A percentile compares a stretch with the other conserved stretches of the same genome.
Conservation (phyloP, 2,329 filamentous ascomycete genomes). For the Fusarium concolor region DNA sequence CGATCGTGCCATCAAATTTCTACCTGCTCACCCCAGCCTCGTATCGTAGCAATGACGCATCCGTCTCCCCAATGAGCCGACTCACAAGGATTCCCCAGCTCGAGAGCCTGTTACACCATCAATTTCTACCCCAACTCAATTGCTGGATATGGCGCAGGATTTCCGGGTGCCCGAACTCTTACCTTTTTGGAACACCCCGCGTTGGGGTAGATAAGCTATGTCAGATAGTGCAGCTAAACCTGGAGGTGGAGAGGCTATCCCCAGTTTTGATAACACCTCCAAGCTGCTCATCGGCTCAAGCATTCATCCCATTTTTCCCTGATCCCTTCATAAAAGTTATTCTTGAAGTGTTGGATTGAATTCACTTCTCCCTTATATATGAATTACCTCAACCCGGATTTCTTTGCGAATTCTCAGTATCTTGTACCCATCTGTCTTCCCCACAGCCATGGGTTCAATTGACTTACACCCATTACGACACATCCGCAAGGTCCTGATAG, state of each 20-base stretch:
- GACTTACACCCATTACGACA: conserved; percentile 4
- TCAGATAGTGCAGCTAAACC: neutral
- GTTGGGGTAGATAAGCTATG: conserved; percentile 9
- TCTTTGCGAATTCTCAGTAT: neutral
- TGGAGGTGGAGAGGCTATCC: conserved; percentile 2
- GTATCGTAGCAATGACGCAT: neutral
- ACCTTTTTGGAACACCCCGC: conserved; percentile 1
- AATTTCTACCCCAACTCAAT: neutral
- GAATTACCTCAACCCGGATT: neutral
- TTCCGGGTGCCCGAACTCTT: neutral
- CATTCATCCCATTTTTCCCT: neutral
- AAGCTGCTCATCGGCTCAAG: neutral
- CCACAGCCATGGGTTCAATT: neutral
- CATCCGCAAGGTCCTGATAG: neutral
- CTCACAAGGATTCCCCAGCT: neutral
- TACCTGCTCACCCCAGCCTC: neutral
- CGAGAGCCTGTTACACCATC: neutral
- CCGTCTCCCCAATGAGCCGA: neutral
- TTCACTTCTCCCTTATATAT: rapidly evolving
- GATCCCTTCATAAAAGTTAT: neutral
- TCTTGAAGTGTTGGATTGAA: rapidly evolving
- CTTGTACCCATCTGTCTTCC: neutral
- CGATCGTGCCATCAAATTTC: neutral
- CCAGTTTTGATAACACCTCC: conserved; percentile 7
- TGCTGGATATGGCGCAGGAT: neutral